Base-by-base conservation (phyloP, 495 filamentous ascomycete species). In the Oidiodendron maius region DNA sequence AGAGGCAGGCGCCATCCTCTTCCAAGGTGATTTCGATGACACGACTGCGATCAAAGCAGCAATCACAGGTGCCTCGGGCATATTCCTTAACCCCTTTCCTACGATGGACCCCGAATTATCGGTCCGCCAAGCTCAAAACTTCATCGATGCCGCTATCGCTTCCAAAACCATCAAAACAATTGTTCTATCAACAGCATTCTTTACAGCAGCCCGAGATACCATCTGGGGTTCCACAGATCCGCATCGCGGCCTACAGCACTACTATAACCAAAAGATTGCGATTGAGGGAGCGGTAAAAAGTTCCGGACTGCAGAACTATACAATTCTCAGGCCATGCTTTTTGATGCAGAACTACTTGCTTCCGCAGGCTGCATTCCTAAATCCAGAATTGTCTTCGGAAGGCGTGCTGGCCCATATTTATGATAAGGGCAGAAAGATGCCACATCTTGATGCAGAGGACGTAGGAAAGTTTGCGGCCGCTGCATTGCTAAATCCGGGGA, bases 381-480 rank as follows among this genome's bases (percentile, higher is more conserved):
- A 32, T 32, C 28, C 28, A 8, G 28, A 32, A 32, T n/a, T 32
- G 8, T 32, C 28, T 32, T 32, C 28, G 28, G n/a, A 32, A 32
- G 28, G 28, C 28, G n/a, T 32, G 8, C 8, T 32, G 8, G 28
- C 8, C 8, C 8, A 8, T 8, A 32, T n/a, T 8, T 32, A 32
- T n/a, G 8, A 8, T 32, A 8, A 8, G n/a, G 28, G 28, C 8
- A 32, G 8, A n/a, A 32, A 8, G 8, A n/a, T n/a, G n/a, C 8
- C 28, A 8, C 57, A 71, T 48, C 57, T 76, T 1, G 74, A 75
- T 51, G 66, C 68, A 0, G 60, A 69, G 11, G 75, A 78, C 40
- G 71, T 76, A 20, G 74, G 68, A 0, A 56, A 53, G n/a, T 76
- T 75, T 50, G 67, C 59, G 0, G 61, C 64, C 0, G 69, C 70